Evolutionary conservation across 2,329 filamentous ascomycete genomes (phyloP).

Genomic region (Colletotrichum cereale): DNA sequence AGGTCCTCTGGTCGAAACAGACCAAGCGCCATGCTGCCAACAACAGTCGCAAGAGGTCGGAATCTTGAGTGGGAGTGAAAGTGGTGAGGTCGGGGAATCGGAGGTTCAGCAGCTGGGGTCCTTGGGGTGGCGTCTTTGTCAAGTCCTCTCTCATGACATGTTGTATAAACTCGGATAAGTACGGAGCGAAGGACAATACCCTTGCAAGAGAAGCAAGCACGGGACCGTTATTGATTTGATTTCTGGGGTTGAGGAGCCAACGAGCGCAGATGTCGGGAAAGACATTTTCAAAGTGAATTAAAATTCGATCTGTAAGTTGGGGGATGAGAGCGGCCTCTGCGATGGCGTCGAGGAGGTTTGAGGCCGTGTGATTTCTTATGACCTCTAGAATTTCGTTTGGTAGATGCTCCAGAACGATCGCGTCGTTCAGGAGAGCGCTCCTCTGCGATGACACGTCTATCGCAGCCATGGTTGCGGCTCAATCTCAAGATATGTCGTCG

Average conservation of each 20-base stretch:
- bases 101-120: conserved; percentile 31
- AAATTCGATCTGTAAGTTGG: conserved; percentile 78
- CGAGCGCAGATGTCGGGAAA: conserved; percentile 87
- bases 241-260: conserved; percentile 72
- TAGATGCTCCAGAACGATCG: conserved; percentile 68
- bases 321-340: conserved; percentile 77
- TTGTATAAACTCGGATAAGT: conserved; percentile 80
- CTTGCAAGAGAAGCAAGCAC: conserved; percentile 81
- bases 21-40: conserved; percentile 84
- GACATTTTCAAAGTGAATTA: conserved; percentile 78
- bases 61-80: conserved; percentile 22
- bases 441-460: conserved; percentile 68
- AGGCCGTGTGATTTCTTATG: conserved; percentile 72
- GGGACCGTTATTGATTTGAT: conserved; percentile 52
- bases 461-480: conserved; percentile 60
- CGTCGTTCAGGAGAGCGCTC: conserved; percentile 68
- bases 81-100: conserved; percentile 33
- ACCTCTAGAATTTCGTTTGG: conserved; percentile 78
- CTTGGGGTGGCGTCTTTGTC: conserved; percentile 20
- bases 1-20: conserved; percentile 78
- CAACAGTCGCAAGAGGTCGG: conserved; percentile 59
- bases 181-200: conserved; percentile 84
- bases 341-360: conserved; percentile 78
- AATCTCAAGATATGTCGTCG: conserved; percentile 38
- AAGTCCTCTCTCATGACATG: conserved; percentile 49